Conservation (phyloP, 345 rosid species). For the Hibiscus trionum region DNA sequence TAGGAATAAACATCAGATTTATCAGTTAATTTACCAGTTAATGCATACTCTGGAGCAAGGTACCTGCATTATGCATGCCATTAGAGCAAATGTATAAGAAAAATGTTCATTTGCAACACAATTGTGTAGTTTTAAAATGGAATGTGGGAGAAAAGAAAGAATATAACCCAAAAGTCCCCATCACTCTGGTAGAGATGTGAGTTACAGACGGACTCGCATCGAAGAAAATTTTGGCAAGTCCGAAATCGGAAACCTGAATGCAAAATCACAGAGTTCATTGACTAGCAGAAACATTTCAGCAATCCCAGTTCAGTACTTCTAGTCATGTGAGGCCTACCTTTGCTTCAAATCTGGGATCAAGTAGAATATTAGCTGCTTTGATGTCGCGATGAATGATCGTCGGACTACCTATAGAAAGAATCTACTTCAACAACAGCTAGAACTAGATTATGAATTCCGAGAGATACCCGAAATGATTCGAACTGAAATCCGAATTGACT, state of each 20-base stretch:
- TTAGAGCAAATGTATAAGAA: neutral
- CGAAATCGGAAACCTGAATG: slow-evolving; percentile 79
- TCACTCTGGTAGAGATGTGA: slow-evolving; percentile 71
- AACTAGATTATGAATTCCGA: neutral
- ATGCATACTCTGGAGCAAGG: slow-evolving; percentile 79
- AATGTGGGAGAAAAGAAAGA: neutral
- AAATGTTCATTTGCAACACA: neutral
- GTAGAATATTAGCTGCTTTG: slow-evolving; percentile 33
- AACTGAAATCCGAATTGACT: slow-evolving; percentile 9
- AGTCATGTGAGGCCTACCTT: slow-evolving; percentile 35
- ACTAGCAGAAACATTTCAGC: neutral
- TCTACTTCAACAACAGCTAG: neutral
- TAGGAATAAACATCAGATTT: slow-evolving; percentile 76
- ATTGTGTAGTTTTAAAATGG: neutral
- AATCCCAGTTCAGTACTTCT: no score
- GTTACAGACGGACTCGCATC: slow-evolving; percentile 36
- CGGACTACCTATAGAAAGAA: slow-evolving; percentile 49
- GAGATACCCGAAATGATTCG: neutral
- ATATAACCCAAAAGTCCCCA: slow-evolving; percentile 78
- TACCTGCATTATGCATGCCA: neutral
- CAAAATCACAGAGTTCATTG: neutral
- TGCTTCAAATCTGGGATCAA: slow-evolving; percentile 68
- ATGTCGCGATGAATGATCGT: slow-evolving; percentile 69
- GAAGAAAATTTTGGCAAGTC: slow-evolving; percentile 57
- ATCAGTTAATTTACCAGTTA: slow-evolving; percentile 70